A percentile compares a stretch with the other conserved stretches of the same genome.
These are phyloP conservation scores for Ophiocytium majus DNA, from an alignment of 352 stramenopile genomes.

Conservation along the genomic window DNA sequence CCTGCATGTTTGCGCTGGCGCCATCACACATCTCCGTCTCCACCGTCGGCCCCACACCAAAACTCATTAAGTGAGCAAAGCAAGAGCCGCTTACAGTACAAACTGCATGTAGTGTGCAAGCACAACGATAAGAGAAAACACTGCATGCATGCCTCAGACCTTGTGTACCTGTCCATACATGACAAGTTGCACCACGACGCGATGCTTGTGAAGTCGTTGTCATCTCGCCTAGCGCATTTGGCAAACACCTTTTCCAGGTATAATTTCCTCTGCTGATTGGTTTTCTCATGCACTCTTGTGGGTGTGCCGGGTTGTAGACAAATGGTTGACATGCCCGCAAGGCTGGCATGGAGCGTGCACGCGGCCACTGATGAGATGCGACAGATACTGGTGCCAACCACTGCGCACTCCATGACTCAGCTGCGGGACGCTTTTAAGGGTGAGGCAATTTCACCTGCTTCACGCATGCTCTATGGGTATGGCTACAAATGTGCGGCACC, in stretches of 20 bases:
- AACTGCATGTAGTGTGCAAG: too few relatives aligned
- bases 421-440: slow-evolving; percentile 48
- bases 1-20: slow-evolving; percentile 78
- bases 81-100: too few relatives aligned
- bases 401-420: slow-evolving; percentile 64
- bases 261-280: background rate
- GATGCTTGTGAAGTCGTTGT: too few relatives aligned
- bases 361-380: slow-evolving; percentile 60
- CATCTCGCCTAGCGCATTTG: too few relatives aligned
- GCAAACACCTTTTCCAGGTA: background rate
- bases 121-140: too few relatives aligned
- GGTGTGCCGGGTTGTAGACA: background rate
- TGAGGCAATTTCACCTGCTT: too few relatives aligned
- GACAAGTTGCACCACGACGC: too few relatives aligned
- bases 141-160: too few relatives aligned
- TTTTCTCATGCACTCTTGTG: background rate
- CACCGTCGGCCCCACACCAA: slow-evolving; percentile 77
- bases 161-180: too few relatives aligned
- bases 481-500: too few relatives aligned
- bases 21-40: slow-evolving; percentile 88
- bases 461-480: too few relatives aligned
- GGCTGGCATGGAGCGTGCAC: slow-evolving; percentile 65
- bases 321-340: slow-evolving; percentile 57
- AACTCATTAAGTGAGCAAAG: slow-evolving; percentile 58
- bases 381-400: slow-evolving; percentile 65